phyloP scores from a whole-genome alignment of 2,329 filamentous ascomycete genomes.

The Septoria petroselini region DNA sequence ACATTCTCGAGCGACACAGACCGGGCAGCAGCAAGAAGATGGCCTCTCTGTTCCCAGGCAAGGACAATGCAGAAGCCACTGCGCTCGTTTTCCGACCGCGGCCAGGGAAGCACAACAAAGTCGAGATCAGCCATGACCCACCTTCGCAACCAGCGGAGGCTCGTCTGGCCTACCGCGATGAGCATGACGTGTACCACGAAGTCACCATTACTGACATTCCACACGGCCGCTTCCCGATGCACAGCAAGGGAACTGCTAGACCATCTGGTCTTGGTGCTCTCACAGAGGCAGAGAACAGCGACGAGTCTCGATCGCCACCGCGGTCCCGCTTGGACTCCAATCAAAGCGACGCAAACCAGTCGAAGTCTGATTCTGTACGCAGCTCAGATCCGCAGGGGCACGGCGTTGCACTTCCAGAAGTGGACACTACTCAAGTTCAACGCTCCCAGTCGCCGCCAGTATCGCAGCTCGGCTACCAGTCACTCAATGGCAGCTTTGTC shows the following conservation, averaged over 20 bases:
- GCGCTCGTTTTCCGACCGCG: constrained; percentile 17
- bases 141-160: constrained; percentile 22
- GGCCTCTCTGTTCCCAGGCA: constrained; percentile 11
- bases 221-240: constrained; percentile 13
- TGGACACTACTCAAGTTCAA: constrained; percentile 1
- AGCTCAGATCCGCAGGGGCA: constrained; percentile 16
- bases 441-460: constrained; percentile 13
- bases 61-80: constrained; percentile 10
- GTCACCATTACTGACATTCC: constrained; percentile 25
- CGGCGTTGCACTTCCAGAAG: constrained; percentile 11
- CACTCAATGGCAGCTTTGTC: constrained; percentile 10
- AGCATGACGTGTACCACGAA: constrained; percentile 24
- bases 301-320: background rate
- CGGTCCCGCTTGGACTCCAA: background rate
- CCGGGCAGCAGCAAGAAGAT: constrained; percentile 3
- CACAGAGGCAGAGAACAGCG: constrained; percentile 13
- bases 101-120: constrained; percentile 13
- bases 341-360: constrained; percentile 4
- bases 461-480: constrained; percentile 6
- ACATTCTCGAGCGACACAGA: constrained; percentile 13
- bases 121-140: constrained; percentile 26
- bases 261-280: constrained; percentile 16
- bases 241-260: constrained; percentile 14
- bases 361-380: constrained; percentile 11
- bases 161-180: constrained; percentile 22